phyloP scores from a whole-genome alignment of 176 grass and related monocot genomes.

The Oryza meridionalis region DNA sequence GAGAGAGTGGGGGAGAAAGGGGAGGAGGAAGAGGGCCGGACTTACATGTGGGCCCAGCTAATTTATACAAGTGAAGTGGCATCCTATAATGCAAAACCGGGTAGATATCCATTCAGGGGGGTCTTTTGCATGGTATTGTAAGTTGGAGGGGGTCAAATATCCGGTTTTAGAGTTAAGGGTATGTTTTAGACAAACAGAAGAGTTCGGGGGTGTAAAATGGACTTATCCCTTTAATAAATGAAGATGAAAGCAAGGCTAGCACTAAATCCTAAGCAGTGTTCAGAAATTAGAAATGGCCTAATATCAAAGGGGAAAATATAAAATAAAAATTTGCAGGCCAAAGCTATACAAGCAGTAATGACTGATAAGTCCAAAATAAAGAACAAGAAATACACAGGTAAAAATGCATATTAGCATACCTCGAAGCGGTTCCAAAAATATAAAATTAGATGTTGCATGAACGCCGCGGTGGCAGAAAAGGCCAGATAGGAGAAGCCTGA shows the following conservation, averaged over 20 bases:
- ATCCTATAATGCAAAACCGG: too few species aligned
- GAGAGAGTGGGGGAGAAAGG: too few species aligned
- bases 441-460: constrained; percentile 97
- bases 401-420: constrained; percentile 49
- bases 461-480: constrained; percentile 90
- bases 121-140: too few species aligned
- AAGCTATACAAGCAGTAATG: background rate
- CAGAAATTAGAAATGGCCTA: constrained; percentile 21
- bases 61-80: too few species aligned
- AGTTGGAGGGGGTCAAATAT: too few species aligned
- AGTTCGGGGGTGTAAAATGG: too few species aligned
- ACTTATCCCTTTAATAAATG: too few species aligned
- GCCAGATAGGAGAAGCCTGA: constrained; percentile 96
- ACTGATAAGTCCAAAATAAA: background rate
- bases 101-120: too few species aligned
- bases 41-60: too few species aligned
- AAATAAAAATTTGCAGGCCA: background rate
- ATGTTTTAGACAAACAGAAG: too few species aligned
- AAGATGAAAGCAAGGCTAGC: constrained; percentile 7
- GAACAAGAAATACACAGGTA: background rate
- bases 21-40: too few species aligned
- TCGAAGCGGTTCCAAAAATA: constrained; percentile 99
- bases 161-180: too few species aligned
- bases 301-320: background rate
- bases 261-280: background rate